phyloP scores from a whole-genome alignment of 139 green algal genomes.

The Chlorella ohadii region DNA sequence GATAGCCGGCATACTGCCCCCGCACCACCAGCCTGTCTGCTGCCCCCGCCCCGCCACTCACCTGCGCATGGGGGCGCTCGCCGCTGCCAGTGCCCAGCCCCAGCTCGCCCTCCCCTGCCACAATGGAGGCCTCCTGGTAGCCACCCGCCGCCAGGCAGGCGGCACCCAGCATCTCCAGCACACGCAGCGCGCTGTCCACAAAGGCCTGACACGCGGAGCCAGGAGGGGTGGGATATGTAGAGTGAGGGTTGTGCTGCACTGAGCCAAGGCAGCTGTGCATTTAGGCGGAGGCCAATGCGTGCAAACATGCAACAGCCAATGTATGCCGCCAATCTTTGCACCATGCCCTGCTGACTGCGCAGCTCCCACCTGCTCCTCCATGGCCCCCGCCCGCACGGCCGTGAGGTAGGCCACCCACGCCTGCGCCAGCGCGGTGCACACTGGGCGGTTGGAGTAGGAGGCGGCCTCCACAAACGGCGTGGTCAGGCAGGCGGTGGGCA shows the following conservation, averaged over 20 bases:
- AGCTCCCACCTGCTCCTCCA: constrained; percentile 17
- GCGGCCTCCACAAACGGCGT: constrained; percentile 69
- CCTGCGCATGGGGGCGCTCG: constrained; percentile 59
- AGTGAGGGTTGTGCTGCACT: too few relatives aligned
- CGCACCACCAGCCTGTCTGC: background rate
- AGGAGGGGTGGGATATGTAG: background rate
- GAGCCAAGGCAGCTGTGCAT: too few relatives aligned
- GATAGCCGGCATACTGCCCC: too few relatives aligned
- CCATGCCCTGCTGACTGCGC: too few relatives aligned
- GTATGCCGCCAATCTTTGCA: background rate
- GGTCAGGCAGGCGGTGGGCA: constrained; percentile 57
- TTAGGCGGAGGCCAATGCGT: too few relatives aligned
- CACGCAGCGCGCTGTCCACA: constrained; percentile 62
- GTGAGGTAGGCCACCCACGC: constrained; percentile 71
- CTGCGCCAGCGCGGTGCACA: constrained; percentile 54
- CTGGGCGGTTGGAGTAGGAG: constrained; percentile 34
- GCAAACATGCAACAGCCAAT: constrained; percentile 24
- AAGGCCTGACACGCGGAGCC: constrained; percentile 38
- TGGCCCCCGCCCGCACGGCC: constrained; percentile 11
- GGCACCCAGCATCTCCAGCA: constrained; percentile 39
- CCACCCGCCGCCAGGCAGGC: constrained; percentile 27
- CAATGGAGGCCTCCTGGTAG: constrained; percentile 23
- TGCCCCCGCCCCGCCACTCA: background rate
- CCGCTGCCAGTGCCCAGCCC: constrained; percentile 47
- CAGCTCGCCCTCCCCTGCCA: constrained; percentile 42